phyloP scores from a whole-genome alignment of 352 stramenopile genomes.

The Phytophthora pinifolia region DNA sequence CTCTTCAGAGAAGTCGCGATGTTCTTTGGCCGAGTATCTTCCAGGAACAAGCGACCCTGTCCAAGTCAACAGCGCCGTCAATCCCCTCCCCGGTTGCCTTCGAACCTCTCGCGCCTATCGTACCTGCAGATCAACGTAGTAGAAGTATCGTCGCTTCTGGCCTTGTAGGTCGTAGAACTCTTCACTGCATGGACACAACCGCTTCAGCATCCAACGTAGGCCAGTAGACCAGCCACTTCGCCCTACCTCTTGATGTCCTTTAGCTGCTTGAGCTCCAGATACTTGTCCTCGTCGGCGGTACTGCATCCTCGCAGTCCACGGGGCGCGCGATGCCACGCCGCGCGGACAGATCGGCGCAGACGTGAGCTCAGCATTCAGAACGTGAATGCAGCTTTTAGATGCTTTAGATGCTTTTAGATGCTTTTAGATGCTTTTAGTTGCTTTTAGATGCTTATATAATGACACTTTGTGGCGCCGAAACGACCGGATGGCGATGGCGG shows the following conservation, averaged over 20 bases:
- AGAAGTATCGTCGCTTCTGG: slow-evolving; percentile 72
- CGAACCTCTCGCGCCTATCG: neutral
- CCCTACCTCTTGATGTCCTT: slow-evolving; percentile 79
- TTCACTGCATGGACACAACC: slow-evolving; percentile 32
- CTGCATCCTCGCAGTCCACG: slow-evolving; percentile 5
- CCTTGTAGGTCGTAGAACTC: slow-evolving; percentile 75
- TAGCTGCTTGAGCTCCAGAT: slow-evolving; percentile 75
- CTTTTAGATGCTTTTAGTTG: no score
- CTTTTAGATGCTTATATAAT: no score
- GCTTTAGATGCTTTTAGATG: no score
- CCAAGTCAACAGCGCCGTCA: slow-evolving; percentile 1
- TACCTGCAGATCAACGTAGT: slow-evolving; percentile 84
- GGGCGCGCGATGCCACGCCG: slow-evolving; percentile 2
- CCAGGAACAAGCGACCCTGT: slow-evolving; percentile 71
- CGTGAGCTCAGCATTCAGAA: neutral
- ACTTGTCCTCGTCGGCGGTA: slow-evolving; percentile 59
- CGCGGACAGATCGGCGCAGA: slow-evolving; percentile 11
- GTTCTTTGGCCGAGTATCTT: slow-evolving; percentile 84
- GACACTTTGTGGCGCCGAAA: slow-evolving; percentile 11
- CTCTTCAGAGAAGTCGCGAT: slow-evolving; percentile 85
- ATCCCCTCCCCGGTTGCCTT: neutral
- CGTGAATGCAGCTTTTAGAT: no score
- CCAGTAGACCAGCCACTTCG: neutral
- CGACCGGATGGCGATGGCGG: slow-evolving; percentile 5
- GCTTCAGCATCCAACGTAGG: neutral